Evolutionary conservation across 1,284 basidiomycete genomes (phyloP).

Genomic region (Cutaneotrichosporon sp.): DNA sequence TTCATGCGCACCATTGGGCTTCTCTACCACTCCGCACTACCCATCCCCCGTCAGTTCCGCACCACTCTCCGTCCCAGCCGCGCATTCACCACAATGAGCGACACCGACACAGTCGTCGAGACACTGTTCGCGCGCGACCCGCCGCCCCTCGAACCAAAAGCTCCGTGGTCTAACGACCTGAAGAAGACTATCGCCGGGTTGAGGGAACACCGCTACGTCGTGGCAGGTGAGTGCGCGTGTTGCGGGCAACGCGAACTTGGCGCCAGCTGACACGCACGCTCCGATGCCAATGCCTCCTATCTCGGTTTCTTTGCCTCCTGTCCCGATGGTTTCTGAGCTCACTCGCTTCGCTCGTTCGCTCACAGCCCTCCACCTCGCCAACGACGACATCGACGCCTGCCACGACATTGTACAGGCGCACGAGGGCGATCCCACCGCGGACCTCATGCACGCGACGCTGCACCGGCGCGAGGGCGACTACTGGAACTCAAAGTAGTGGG

Average conservation of each 20-base stretch:
- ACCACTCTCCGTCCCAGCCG: no score
- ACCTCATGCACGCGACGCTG: conserved; percentile 44
- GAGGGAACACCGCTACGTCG: conserved; percentile 31
- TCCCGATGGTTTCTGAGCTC: background rate
- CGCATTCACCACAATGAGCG: background rate
- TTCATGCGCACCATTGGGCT: no score
- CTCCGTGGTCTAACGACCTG: conserved; percentile 29
- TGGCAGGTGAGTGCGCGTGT: conserved; percentile 35
- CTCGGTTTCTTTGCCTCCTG: no score
- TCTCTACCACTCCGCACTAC: no score
- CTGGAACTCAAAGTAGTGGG: conserved; percentile 48
- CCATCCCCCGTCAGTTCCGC: no score
- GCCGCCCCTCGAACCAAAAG: conserved; percentile 39
- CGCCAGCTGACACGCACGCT: no score
- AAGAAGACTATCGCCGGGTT: conserved; percentile 25
- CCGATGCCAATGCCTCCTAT: no score
- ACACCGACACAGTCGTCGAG: background rate
- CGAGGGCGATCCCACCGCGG: conserved; percentile 40
- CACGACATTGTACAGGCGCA: conserved; percentile 41
- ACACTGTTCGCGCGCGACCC: conserved; percentile 28
- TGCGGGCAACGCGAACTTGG: no score
- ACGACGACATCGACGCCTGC: conserved; percentile 43
- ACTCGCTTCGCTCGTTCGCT: background rate
- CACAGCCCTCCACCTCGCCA: conserved; percentile 44
- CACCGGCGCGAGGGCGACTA: conserved; percentile 47